Evolutionary conservation across 2,329 filamentous ascomycete genomes (phyloP), one percentile per base, ranked within the genome.

Genomic region (Exophiala xenobiotica): DNA sequence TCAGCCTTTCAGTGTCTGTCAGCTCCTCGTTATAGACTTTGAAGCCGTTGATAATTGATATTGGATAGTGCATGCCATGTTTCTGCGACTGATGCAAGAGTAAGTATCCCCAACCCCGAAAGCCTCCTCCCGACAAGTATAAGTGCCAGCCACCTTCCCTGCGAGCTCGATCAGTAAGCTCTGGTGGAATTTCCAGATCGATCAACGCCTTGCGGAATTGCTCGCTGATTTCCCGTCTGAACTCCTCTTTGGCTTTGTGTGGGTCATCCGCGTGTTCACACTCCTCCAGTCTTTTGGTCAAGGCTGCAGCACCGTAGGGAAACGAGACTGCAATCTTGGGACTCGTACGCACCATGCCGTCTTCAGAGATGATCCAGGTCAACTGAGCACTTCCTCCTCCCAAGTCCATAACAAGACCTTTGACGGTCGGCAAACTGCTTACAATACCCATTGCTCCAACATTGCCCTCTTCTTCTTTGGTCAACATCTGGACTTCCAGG

Each of bases 21-120:
- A 92, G 87, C 59, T 81, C 79, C 65, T 86, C 83, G 85, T 95
- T 90, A 20, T 42, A 31, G 1, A 84, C 87, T 6, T 77, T 81
- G 68, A 93, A 96, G 2, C 87, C 85, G 54, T 90, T 91, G 66
- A 93, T 85, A n/a, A 86, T 84, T 0, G 88, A 82, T 24, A 96
- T 87, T 0, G 91, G 90, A 66, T 95, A 96, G 0, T 88, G 88
- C 49, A 79, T 74, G 0, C 88, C 88, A 49, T 79, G 74, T 39
- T 88, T 79, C 7, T 76, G 70, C 61, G 91, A 87, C 60, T 81
- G 79, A 65, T 86, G 83, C 84, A 95, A 90, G 44, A 96, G 77
- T 64, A 95, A 83, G 68, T 89, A 93, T 6, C 90, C 90, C 76
- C 93, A 96, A 12, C 90, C 91, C 4, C 38, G 19, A 23, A 40